These are phyloP conservation scores for Rachicladosporium sp. DNA, from an alignment of 2,329 filamentous ascomycete genomes.

Conservation along the genomic window DNA sequence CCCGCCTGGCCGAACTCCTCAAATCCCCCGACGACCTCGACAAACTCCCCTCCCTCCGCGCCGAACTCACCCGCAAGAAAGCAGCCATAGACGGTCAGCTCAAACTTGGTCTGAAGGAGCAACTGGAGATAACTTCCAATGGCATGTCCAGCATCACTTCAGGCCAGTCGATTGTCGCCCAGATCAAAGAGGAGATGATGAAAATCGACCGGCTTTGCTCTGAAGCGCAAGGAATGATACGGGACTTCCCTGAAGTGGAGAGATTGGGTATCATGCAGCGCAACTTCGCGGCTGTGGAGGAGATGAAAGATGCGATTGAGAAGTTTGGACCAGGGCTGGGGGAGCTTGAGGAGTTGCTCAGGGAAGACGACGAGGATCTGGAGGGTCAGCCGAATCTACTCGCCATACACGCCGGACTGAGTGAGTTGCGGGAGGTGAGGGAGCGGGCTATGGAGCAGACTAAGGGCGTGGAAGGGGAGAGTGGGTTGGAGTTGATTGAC, in stretches of 20 bases:
- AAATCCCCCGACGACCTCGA: slow-evolving; percentile 94
- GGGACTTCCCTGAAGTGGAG: slow-evolving; percentile 89
- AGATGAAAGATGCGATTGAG: slow-evolving; percentile 84
- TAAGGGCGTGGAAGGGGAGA: slow-evolving; percentile 65
- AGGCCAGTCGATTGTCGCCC: slow-evolving; percentile 79
- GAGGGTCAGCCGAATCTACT: slow-evolving; percentile 89
- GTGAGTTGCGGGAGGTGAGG: slow-evolving; percentile 79
- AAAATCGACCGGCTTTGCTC: slow-evolving; percentile 96
- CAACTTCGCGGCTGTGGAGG: slow-evolving; percentile 87
- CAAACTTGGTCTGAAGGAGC: slow-evolving; percentile 74
- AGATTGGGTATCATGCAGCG: slow-evolving; percentile 85
- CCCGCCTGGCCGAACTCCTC: slow-evolving; percentile 80
- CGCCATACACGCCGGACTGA: slow-evolving; percentile 82
- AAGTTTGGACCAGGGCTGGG: slow-evolving; percentile 69
- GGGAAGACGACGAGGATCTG: slow-evolving; percentile 70
- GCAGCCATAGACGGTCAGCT: slow-evolving; percentile 80
- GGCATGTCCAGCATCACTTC: slow-evolving; percentile 83
- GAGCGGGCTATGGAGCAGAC: slow-evolving; percentile 98
- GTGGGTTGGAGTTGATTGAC: slow-evolving; percentile 90
- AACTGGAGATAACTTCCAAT: slow-evolving; percentile 85
- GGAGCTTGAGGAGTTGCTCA: slow-evolving; percentile 64
- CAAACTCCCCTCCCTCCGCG: slow-evolving; percentile 80
- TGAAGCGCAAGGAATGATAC: slow-evolving; percentile 94
- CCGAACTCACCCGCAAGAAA: slow-evolving; percentile 92
- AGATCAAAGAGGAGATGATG: slow-evolving; percentile 96